Evolutionary conservation across 2,329 filamentous ascomycete species (phyloP).

Genomic region (Lojkania enalia): DNA sequence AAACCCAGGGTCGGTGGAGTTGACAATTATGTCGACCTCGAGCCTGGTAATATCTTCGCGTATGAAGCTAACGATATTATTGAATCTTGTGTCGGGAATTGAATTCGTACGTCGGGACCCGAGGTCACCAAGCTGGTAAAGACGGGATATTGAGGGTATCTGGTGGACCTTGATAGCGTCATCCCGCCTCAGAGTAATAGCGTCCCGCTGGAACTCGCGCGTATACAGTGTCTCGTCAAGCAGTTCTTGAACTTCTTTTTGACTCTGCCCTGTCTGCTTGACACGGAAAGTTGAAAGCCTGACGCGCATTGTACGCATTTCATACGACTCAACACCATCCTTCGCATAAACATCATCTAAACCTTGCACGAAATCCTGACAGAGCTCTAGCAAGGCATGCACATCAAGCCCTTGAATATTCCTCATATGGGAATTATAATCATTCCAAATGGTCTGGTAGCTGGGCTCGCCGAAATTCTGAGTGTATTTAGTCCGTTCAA

Average conservation of each 20-base stretch:
- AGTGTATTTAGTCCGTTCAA: slow-evolving; percentile 24
- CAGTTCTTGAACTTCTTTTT: slow-evolving; percentile 19
- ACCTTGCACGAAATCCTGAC: slow-evolving; percentile 25
- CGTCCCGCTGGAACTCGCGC: slow-evolving; percentile 26
- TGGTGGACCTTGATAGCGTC: slow-evolving; percentile 28
- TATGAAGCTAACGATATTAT: slow-evolving; percentile 32
- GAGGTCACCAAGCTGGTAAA: slow-evolving; percentile 33
- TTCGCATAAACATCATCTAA: slow-evolving; percentile 23
- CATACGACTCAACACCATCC: slow-evolving; percentile 17
- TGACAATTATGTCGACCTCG: slow-evolving; percentile 39
- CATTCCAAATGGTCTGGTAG: slow-evolving; percentile 26
- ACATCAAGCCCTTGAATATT: slow-evolving; percentile 22
- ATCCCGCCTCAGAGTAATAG: slow-evolving; percentile 7
- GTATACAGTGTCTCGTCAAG: slow-evolving; percentile 32
- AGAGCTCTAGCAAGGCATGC: slow-evolving; percentile 22
- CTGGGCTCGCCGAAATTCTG: slow-evolving; percentile 7
- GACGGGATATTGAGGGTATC: slow-evolving; percentile 28
- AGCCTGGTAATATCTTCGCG: slow-evolving; percentile 41
- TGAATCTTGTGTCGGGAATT: slow-evolving; percentile 26
- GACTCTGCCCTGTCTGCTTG: slow-evolving; percentile 20
- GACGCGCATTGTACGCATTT: slow-evolving; percentile 26
- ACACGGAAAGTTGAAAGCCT: slow-evolving; percentile 23
- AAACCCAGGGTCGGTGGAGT: slow-evolving; percentile 33
- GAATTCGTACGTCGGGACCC: slow-evolving; percentile 27
- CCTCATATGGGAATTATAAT: slow-evolving; percentile 28